Evolutionary conservation across 192 early-diverging fungal genomes (phyloP).

Genomic region (Entomortierella lignicola): DNA sequence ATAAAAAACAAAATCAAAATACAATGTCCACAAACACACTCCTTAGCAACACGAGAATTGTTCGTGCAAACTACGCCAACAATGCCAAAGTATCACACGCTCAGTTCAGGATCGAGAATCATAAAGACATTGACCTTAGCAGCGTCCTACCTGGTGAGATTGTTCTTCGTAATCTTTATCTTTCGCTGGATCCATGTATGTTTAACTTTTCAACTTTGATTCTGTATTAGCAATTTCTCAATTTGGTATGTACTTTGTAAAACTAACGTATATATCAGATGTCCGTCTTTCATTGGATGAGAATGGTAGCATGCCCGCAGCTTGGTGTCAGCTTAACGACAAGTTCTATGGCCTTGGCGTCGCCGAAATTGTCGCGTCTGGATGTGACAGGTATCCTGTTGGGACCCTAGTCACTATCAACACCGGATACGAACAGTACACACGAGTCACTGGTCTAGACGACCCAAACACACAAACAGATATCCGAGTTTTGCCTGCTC

Average conservation of each 20-base stretch:
- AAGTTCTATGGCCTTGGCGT: constrained; percentile 50
- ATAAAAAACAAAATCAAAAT: no score
- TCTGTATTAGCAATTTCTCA: no score
- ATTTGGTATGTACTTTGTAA: no score
- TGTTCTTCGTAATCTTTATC: constrained; percentile 71
- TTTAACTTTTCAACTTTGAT: neutral
- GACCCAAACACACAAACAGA: constrained; percentile 45
- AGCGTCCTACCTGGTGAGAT: constrained; percentile 58
- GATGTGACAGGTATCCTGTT: constrained; percentile 64
- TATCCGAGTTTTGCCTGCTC: constrained; percentile 60
- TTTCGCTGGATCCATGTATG: constrained; percentile 79
- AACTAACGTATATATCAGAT: constrained; percentile 24
- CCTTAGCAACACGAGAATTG: constrained; percentile 35
- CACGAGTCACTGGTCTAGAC: constrained; percentile 62
- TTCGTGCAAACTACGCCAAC: constrained; percentile 49
- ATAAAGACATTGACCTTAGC: constrained; percentile 34
- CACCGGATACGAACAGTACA: constrained; percentile 69
- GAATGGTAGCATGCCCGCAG: constrained; percentile 3
- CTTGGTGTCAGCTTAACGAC: constrained; percentile 4
- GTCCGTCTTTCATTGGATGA: constrained; percentile 35
- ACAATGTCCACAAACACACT: constrained; percentile 14
- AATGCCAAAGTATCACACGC: constrained; percentile 20
- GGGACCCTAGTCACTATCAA: constrained; percentile 69
- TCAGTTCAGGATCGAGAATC: constrained; percentile 37
- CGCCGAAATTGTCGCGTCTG: constrained; percentile 50